Evolutionary conservation across 202 grass and related monocot genomes (phyloP), one percentile per base, ranked within the genome.

Genomic region (Setaria viridis): DNA sequence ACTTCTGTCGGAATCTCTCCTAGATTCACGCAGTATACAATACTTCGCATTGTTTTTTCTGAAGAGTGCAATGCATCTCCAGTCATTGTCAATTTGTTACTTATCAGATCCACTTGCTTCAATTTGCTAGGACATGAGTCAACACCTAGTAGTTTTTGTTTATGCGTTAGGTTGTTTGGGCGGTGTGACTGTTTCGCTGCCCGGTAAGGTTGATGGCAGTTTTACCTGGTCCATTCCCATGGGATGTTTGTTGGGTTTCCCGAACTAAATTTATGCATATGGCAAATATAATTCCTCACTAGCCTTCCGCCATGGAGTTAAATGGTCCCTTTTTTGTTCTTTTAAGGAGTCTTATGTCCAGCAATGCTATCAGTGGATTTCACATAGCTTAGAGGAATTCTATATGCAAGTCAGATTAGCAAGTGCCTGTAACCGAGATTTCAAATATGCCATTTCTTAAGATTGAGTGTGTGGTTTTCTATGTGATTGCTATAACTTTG

Each of bases 81-180:
- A 32, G 83, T 82, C 64, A 65, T 67, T 80, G 32, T 75, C 70
- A 74, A 76, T 76, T 76, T 85, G 62, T 35, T 62, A 77, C 42
- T 55, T 69, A 63, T 55, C 34, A 37, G 53, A 45, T 17, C 58
- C 62, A 74, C 76, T 79, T 60, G 34, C 49, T 79, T 79, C n/a
- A 78, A 46, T 39, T 64, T 62, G 57, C 67, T 74, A 67, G 29
- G 64, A 86, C 71, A 76, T 21, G 71, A 71, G 41, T 78, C 79
- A 80, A 62, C 69, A 67, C 15, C 32, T 74, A 80, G 4, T 76
- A 55, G 20, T 33, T 46, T 70, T 70, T 46, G 45, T 70, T 54
- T 90, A 70, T 80, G 53, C 0, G 3, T 43, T 76, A 70, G 84
- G 85, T 80, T 70, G 45, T 65, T 91, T 46, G 81, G 54, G 35